Evolutionary conservation across 768 basidiomycete genomes (phyloP), one percentile per base, ranked within the genome.

Genomic region (Leccinum disarticulatum): DNA sequence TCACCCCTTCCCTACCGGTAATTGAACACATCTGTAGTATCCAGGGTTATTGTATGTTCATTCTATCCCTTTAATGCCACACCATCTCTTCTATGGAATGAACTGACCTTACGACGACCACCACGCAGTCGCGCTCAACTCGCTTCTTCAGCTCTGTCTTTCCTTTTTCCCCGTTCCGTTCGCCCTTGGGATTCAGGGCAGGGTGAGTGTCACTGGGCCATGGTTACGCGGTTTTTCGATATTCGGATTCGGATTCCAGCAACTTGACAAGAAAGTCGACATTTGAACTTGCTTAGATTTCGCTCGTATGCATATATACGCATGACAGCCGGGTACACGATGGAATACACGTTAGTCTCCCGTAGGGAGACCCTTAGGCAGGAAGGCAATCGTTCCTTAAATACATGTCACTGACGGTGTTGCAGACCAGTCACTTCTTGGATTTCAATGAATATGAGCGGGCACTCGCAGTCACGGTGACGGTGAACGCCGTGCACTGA

Each of bases 11-110:
- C 41, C 1, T 19, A 10, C 25, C 25, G 25, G 25, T 25, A 25
- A 25, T 17, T 43, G 52, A 84, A 61, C 73, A 86, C 31, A 73
- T 85, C 17, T 87, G 86, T 84, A 67, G 77, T 31, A 75, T 84
- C 13, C 72, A 75, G 54, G 77, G 76, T 35, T 35, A 2, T 30
- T 73, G 77, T 81, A 66, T 25, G 76, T 65, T 11, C 57, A 61
- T 38, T 25, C 36, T 19, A 17, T 27, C 14, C 6, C 36, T 47
- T 33, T 27, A 4, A 15, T 33, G 28, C n/a, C 63, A 56, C 30
- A 65, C 22, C 22, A 11, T 47, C 54, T 62, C 59, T 54, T 54
- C 7, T 52, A 22, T 11, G 7, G 27, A 28, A 17, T 33, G 25
- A 43, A 1, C 51, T 60, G 54, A 69, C 27, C 8, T 6, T n/a